These are phyloP conservation scores for Dissophora ornata DNA, from an alignment of 192 early-diverging fungal genomes.

Conservation along the genomic window DNA sequence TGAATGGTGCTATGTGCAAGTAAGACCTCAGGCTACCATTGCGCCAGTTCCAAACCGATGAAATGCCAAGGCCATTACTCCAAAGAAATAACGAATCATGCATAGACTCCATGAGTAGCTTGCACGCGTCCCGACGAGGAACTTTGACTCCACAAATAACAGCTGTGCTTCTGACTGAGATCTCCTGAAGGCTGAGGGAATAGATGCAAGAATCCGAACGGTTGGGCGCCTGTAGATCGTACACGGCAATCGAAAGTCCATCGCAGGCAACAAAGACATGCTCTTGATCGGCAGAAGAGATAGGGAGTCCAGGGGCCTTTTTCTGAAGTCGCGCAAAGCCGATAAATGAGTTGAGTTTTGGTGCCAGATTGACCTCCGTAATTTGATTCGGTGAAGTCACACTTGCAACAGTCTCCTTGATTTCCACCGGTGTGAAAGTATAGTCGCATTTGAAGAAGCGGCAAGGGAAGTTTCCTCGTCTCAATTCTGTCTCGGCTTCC, in stretches of 20 bases:
- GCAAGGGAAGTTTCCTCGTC: constrained; percentile 10
- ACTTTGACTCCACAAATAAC: not conserved
- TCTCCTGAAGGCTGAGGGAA: not conserved
- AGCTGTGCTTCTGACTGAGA: constrained; percentile 3
- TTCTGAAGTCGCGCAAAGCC: not conserved
- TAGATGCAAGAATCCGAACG: not conserved
- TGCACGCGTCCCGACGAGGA: constrained; percentile 2
- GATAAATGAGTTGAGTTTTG: not conserved
- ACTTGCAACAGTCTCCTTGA: not conserved
- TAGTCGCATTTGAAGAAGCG: constrained; percentile 2
- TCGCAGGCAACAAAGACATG: constrained; percentile 10
- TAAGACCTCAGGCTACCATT: not conserved
- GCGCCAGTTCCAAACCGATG: constrained; percentile 10
- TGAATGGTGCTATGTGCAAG: not conserved
- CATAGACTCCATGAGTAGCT: constrained; percentile 9
- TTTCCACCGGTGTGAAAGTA: constrained; percentile 5
- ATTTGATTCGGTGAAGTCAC: not conserved
- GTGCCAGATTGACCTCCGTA: not conserved
- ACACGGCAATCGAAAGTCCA: not conserved
- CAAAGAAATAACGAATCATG: constrained; percentile 5
- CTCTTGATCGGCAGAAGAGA: not conserved
- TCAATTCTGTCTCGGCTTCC: not conserved
- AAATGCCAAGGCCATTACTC: not conserved
- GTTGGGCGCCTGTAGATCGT: not conserved
- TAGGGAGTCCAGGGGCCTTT: not conserved